Conservation (phyloP, 306 rosid species). For the Inga laurina region DNA sequence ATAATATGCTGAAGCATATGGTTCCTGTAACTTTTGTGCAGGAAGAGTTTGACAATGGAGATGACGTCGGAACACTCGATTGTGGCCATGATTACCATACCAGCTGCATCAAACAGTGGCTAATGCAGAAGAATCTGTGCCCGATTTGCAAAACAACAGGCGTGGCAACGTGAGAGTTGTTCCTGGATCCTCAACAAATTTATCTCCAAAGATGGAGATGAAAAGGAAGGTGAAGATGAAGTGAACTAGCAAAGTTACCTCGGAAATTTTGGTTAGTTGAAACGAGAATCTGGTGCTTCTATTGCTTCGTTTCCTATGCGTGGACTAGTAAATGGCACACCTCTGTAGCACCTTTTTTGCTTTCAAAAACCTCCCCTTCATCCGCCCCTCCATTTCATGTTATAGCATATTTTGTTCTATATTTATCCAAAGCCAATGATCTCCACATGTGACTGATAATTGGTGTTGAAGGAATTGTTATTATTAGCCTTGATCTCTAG, state of each 20-base stretch:
- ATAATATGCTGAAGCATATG: background rate
- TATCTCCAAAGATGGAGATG: slow-evolving; percentile 20
- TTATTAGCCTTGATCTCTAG: slow-evolving; percentile 37
- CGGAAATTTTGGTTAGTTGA: slow-evolving; percentile 40
- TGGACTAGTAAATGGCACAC: slow-evolving; percentile 7
- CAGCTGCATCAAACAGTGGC: slow-evolving; percentile 80
- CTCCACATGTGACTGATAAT: slow-evolving; percentile 47
- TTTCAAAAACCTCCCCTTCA: background rate
- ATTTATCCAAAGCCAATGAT: slow-evolving; percentile 45
- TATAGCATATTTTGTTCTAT: slow-evolving; percentile 29
- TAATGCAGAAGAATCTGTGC: slow-evolving; percentile 85
- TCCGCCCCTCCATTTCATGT: slow-evolving; percentile 18
- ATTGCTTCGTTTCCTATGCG: slow-evolving; percentile 5
- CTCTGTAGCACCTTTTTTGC: slow-evolving; percentile 14
- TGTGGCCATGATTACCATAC: slow-evolving; percentile 89
- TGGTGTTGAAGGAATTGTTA: slow-evolving; percentile 43
- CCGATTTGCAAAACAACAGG: slow-evolving; percentile 96
- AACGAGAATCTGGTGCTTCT: slow-evolving; percentile 40
- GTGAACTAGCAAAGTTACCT: slow-evolving; percentile 33
- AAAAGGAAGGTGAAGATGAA: background rate
- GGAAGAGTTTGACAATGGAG: slow-evolving; percentile 80
- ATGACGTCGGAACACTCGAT: slow-evolving; percentile 68
- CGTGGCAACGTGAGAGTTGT: slow-evolving; percentile 54
- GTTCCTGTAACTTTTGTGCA: slow-evolving; percentile 36
- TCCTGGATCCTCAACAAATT: slow-evolving; percentile 35